phyloP scores from a whole-genome alignment of 139 green algal species.

The Chlorella sp. region DNA sequence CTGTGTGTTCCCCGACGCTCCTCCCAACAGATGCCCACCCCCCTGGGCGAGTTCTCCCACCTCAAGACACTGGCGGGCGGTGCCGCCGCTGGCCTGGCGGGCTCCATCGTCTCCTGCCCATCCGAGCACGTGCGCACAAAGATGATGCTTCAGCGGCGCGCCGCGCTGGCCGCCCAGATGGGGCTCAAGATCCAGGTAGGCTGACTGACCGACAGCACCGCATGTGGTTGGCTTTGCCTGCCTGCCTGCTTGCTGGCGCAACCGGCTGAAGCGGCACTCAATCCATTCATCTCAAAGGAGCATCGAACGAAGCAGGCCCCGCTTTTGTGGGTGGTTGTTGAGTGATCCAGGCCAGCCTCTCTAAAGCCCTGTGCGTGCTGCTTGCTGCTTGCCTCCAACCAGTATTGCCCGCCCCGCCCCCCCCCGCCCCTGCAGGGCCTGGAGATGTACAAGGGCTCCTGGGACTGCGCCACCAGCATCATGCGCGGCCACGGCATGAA shows the following conservation, averaged over 20 bases:
- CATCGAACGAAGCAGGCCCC: too few relatives aligned
- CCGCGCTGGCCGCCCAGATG: neutral
- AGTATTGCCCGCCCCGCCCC: too few relatives aligned
- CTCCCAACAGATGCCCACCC: neutral
- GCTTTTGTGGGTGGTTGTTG: too few relatives aligned
- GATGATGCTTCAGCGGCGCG: conserved; percentile 22
- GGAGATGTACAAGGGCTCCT: conserved; percentile 12
- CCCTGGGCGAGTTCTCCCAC: neutral
- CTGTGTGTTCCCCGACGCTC: neutral
- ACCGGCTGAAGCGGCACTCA: neutral
- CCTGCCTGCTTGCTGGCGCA: neutral
- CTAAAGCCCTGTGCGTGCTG: neutral
- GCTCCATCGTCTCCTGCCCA: conserved; percentile 8
- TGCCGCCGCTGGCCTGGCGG: neutral
- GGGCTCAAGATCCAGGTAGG: neutral
- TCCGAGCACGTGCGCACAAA: conserved; percentile 20
- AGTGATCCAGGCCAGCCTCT: too few relatives aligned
- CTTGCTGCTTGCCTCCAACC: neutral
- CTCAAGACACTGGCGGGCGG: neutral
- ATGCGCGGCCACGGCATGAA: neutral
- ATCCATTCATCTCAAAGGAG: neutral
- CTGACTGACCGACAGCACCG: neutral
- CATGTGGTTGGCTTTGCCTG: neutral
- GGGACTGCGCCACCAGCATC: conserved; percentile 5
- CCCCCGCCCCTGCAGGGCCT: neutral